Evolutionary conservation across 208 protist species (phyloP).

Genomic region (Phytomonas sp.): DNA sequence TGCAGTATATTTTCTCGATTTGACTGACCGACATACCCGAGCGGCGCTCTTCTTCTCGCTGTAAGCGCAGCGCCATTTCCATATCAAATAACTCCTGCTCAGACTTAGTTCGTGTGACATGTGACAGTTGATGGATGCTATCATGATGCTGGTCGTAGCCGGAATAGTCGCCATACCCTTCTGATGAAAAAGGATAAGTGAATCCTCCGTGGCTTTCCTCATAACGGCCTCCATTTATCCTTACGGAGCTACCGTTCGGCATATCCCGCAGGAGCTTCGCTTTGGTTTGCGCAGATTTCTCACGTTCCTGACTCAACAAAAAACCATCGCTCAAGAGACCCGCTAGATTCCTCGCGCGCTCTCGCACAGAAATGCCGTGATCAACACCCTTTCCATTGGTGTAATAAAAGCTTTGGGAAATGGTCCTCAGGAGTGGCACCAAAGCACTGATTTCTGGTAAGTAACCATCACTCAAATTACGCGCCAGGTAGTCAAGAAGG

Average conservation of each 20-base stretch:
- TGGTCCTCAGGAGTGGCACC: slow-evolving; percentile 50
- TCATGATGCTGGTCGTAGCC: slow-evolving; percentile 17
- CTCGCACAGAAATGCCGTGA: slow-evolving; percentile 81
- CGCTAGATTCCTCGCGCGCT: slow-evolving; percentile 72
- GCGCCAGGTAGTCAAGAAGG: slow-evolving; percentile 76
- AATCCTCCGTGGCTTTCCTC: slow-evolving; percentile 5
- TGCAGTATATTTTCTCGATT: slow-evolving; percentile 62
- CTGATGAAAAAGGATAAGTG: slow-evolving; percentile 8
- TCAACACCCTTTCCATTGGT: slow-evolving; percentile 81
- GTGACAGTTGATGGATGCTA: slow-evolving; percentile 1
- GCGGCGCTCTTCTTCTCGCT: slow-evolving; percentile 79
- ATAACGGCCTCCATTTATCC: slow-evolving; percentile 14
- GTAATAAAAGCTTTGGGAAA: slow-evolving; percentile 78
- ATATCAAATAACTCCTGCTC: slow-evolving; percentile 84
- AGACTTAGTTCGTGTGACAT: slow-evolving; percentile 42
- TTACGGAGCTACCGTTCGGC: slow-evolving; percentile 22
- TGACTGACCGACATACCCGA: slow-evolving; percentile 49
- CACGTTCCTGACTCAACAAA: slow-evolving; percentile 71
- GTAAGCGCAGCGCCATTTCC: slow-evolving; percentile 75
- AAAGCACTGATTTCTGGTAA: slow-evolving; percentile 68
- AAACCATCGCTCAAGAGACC: slow-evolving; percentile 74
- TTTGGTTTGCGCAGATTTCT: slow-evolving; percentile 55
- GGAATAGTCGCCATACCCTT: slow-evolving; percentile 22
- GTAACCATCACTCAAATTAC: slow-evolving; percentile 53
- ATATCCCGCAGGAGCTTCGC: slow-evolving; percentile 53